Evolutionary conservation across 805 yeast genomes (phyloP).

Genomic region (Suhomyces prunicola): DNA sequence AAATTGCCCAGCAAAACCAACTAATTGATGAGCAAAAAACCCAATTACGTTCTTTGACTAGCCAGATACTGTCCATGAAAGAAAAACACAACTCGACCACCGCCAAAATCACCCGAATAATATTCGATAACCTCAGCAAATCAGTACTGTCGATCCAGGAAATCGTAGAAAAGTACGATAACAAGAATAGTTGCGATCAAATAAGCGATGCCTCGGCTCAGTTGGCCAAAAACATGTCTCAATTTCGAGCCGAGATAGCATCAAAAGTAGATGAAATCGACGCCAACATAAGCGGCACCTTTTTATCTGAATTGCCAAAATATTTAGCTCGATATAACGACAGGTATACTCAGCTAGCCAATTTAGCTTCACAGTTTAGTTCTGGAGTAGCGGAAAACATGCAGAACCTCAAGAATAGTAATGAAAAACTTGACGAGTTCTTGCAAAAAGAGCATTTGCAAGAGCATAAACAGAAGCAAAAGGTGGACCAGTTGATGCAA

Average conservation of each 20-base stretch:
- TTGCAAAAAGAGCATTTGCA: slow-evolving; percentile 14
- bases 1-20: neutral
- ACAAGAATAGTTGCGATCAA: slow-evolving; percentile 3
- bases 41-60: slow-evolving; percentile 5
- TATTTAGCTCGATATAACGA: slow-evolving; percentile 9
- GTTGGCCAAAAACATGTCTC: slow-evolving; percentile 2
- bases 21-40: neutral
- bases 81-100: slow-evolving; percentile 10
- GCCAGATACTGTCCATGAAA: slow-evolving; percentile 9
- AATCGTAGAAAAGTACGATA: slow-evolving; percentile 2
- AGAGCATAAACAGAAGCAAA: slow-evolving; percentile 1
- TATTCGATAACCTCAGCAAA: slow-evolving; percentile 9
- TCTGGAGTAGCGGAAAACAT: slow-evolving; percentile 4
- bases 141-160: slow-evolving; percentile 8
- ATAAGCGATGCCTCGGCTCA: neutral
- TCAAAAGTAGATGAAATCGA: slow-evolving; percentile 5
- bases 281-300: slow-evolving; percentile 6
- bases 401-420: slow-evolving; percentile 7
- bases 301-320: slow-evolving; percentile 6
- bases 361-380: slow-evolving; percentile 1
- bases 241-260: slow-evolving; percentile 5
- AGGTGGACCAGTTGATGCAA: slow-evolving; percentile 1
- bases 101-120: slow-evolving; percentile 9
- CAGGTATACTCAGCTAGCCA: slow-evolving; percentile 4
- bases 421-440: slow-evolving; percentile 13